These are phyloP conservation scores for Tetraselmis chui DNA, from an alignment of 139 green algal species.

Conservation along the genomic window DNA sequence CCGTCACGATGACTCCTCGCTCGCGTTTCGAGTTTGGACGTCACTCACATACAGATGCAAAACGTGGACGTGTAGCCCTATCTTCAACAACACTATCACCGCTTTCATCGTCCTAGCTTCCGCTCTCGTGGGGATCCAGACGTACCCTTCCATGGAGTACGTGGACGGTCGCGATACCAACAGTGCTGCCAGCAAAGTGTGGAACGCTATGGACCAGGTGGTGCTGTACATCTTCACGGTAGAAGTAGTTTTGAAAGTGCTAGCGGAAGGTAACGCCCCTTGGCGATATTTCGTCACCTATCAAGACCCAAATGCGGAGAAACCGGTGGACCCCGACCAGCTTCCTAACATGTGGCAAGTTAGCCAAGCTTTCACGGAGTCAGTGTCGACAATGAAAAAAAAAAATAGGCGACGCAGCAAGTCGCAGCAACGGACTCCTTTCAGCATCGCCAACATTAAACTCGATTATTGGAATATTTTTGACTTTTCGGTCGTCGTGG, in stretches of 20 bases:
- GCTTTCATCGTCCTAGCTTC: not conserved
- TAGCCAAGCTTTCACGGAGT: not conserved
- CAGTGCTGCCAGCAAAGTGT: not conserved
- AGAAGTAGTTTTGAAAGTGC: not conserved
- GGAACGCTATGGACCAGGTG: not conserved
- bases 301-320: not conserved
- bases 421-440: too few relatives aligned
- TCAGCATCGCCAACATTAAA: not conserved
- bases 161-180: not conserved
- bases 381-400: not conserved
- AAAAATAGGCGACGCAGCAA: not conserved
- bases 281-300: not conserved
- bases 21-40: not conserved
- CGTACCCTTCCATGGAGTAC: slow-evolving; percentile 1
- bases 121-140: not conserved
- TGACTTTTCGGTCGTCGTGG: not conserved
- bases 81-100: not conserved
- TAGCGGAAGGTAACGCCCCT: not conserved
- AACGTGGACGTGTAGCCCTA: not conserved
- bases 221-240: slow-evolving; percentile 3
- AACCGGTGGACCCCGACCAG: not conserved
- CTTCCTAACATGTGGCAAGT: not conserved
- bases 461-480: not conserved
- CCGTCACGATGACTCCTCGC: not conserved
- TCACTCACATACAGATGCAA: not conserved